These are phyloP conservation scores for Aciculosporium take DNA, from an alignment of 2,329 filamentous ascomycete genomes.

Conservation along the genomic window DNA sequence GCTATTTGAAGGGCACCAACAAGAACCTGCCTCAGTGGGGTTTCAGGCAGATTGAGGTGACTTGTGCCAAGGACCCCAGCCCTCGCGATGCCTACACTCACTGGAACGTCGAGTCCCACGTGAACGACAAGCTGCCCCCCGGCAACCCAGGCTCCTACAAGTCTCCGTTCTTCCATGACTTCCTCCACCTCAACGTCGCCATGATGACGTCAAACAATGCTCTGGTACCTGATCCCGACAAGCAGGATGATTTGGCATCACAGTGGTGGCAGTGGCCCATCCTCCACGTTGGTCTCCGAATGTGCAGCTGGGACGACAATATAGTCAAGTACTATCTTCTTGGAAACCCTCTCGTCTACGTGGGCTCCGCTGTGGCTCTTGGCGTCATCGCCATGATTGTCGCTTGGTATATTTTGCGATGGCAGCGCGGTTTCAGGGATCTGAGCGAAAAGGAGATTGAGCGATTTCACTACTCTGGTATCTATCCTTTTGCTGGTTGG, in stretches of 20 bases:
- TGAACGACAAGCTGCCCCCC: slow-evolving; percentile 80
- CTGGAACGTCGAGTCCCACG: slow-evolving; percentile 96
- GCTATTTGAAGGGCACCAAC: slow-evolving; percentile 90
- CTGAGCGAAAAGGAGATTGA: slow-evolving; percentile 70
- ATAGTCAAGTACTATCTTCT: slow-evolving; percentile 98
- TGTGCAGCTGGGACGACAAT: slow-evolving; percentile 96
- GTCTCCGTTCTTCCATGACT: slow-evolving; percentile 94
- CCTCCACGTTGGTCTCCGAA: slow-evolving; percentile 84
- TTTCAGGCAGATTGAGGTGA: slow-evolving; percentile 98
- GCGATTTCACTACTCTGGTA: slow-evolving; percentile 81
- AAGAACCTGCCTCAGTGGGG: slow-evolving; percentile 97
- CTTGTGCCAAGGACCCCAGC: slow-evolving; percentile 85
- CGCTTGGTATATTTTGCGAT: slow-evolving; percentile 76
- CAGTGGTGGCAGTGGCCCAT: slow-evolving; percentile 98
- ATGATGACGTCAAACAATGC: slow-evolving; percentile 99
- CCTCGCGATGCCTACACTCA: slow-evolving; percentile 89
- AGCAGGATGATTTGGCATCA: slow-evolving; percentile 95
- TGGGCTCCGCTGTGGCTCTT: slow-evolving; percentile 74
- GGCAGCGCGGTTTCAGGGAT: slow-evolving; percentile 88
- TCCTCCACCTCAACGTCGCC: slow-evolving; percentile 93
- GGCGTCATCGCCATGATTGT: slow-evolving; percentile 58
- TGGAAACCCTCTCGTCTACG: slow-evolving; percentile 92
- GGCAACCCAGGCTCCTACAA: slow-evolving; percentile 85
- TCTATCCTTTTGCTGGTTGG: slow-evolving; percentile 91
- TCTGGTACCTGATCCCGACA: slow-evolving; percentile 91